Evolutionary conservation across 2,329 filamentous ascomycete genomes (phyloP), one percentile per base, ranked within the genome.

Genomic region (Alternaria gansuensis): DNA sequence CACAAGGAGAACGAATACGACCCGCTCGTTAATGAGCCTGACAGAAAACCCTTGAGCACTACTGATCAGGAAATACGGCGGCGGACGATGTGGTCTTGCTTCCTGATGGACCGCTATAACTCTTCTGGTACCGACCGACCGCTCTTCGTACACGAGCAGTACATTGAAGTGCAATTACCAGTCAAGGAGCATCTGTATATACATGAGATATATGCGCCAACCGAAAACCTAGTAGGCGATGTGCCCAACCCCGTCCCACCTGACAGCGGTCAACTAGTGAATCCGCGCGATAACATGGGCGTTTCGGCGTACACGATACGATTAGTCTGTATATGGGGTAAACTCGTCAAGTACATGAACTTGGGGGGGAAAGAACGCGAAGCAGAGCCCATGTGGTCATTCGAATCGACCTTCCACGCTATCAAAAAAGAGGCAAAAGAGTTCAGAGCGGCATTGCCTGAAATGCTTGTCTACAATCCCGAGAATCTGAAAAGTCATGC

Each of bases 61-160:
- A 92, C 93, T 14, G 95, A 98, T 75, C 89, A 92, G 28, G 95
- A 99, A 76, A 97, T 98, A 53, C 86, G 95, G 60, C 84, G 95
- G 66, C 87, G 95, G 56, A 95, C 93, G 2, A 98, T 99, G 94
- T 99, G 95, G 95, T 91, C 93, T 11, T 98, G 94, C 74, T 97
- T 97, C 72, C 78, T 97, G 56, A 97, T 98, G 93, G 95, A 99
- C 75, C 88, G 94, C 0, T 97, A 97, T 82, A 97, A 96, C 78
- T 97, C 94, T 0, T 97, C 93, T 1, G 94, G 95, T 2, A 96
- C 92, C 2, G 93, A 97, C 70, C 86, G 94, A 36, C 95, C 95
- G 21, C 91, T 92, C 52, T 97, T 97, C 67, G 90, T 97, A 54
- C 90, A 91, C 65, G 93, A 97, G 75, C 91, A 95, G 65, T 92